phyloP scores from a whole-genome alignment of 441 rosid species.

The Daphne laureola region DNA sequence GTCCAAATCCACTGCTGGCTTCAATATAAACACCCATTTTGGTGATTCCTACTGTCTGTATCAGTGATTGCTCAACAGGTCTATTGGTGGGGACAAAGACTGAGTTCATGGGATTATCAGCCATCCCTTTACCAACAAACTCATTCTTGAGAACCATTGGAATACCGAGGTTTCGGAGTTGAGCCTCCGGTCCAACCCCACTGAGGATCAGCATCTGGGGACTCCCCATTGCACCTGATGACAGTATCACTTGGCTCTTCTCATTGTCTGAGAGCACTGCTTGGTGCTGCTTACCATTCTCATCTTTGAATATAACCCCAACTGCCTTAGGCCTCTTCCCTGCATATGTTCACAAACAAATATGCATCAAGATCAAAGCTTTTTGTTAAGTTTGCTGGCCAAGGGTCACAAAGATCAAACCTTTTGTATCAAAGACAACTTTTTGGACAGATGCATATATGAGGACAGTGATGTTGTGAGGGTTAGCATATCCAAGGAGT shows the following conservation, averaged over 20 bases:
- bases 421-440: constrained; percentile 58
- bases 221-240: constrained; percentile 84
- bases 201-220: constrained; percentile 89
- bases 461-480: constrained; percentile 63
- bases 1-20: constrained; percentile 90
- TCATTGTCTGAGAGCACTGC: constrained; percentile 43
- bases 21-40: constrained; percentile 84
- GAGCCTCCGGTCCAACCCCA: constrained; percentile 77
- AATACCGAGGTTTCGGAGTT: constrained; percentile 55
- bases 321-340: constrained; percentile 62
- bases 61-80: constrained; percentile 60
- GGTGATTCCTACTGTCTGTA: constrained; percentile 89
- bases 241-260: constrained; percentile 73
- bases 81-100: constrained; percentile 63
- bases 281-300: constrained; percentile 60
- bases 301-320: constrained; percentile 87
- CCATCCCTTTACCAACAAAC: constrained; percentile 80
- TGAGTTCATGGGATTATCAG: constrained; percentile 89
- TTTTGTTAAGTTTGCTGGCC: not conserved
- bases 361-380: no score
- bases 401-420: constrained; percentile 19
- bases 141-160: constrained; percentile 50
- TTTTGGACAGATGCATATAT: constrained; percentile 77
- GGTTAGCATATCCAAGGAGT: constrained; percentile 68
- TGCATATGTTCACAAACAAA: constrained; percentile 9